Base-by-base conservation (phyloP, 192 early-diverging fungal genomes). In the Phlyctochytrium planicorne region DNA sequence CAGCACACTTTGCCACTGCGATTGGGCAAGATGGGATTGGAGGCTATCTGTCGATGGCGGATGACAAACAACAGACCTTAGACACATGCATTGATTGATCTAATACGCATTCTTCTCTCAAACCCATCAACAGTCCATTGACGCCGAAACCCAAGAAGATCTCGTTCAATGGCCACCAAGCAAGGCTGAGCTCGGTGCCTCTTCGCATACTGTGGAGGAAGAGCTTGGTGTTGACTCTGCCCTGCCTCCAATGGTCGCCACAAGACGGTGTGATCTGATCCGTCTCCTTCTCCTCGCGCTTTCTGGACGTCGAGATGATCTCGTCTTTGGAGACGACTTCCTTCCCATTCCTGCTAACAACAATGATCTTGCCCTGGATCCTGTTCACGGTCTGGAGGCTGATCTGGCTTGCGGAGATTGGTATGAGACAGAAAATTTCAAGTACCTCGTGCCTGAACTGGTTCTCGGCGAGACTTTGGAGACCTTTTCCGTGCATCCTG, bases 251-350 rank as follows among this genome's bases (percentile, higher is more conserved):
- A 75, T 84, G 71, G 40, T 84, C 36, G 76, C 78, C 24, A 34
- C 78, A 29, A 65, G 83, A 29, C 65, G 75, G 63, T 62, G 63
- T 25, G 83, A 84, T 67, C 65, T 84, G 25, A 35, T 82, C 33
- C 73, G 83, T 14, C 27, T 80, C 71, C 72, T 84, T 23, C 60
- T 84, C 70, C 74, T 71, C 4, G 79, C 77, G 3, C 56, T 84
- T 23, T 56, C 76, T 2, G 80, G 72, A 23, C 36, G 63, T 25
- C 57, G 63, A 3, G 76, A 78, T 40, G 78, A 79, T 47, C 37
- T 74, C 33, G 67, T 74, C 30, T 34, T 68, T 20, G 72, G 62
- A 10, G 27, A 24, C 30, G 63, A 78, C 29, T 74, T 79, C 40
- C 64, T 36, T 10, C 63, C 72, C 17, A 40, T 52, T 3, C 36